phyloP scores from a whole-genome alignment of 2,329 filamentous ascomycete genomes.

The Stagonosporopsis tanaceti region DNA sequence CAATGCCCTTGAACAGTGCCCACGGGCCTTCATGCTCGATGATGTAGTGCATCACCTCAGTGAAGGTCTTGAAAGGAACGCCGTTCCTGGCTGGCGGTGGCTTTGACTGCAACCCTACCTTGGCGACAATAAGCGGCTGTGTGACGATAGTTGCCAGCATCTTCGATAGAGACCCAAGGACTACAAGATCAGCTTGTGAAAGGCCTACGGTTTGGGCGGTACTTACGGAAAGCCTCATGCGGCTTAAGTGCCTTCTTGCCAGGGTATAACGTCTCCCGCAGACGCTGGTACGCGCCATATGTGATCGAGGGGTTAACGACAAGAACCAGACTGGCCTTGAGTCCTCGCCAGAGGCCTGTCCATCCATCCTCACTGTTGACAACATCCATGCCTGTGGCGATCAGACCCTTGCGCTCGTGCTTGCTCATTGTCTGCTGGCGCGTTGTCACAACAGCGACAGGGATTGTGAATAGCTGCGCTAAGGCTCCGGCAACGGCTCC shows the following conservation, averaged over 20 bases:
- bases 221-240: conserved; percentile 90
- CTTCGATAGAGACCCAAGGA: conserved; percentile 93
- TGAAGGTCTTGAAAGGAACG: conserved; percentile 91
- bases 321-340: conserved; percentile 94
- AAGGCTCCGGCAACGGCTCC: conserved; percentile 89
- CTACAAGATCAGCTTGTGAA: conserved; percentile 53
- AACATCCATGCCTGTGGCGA: conserved; percentile 89
- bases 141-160: conserved; percentile 88
- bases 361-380: conserved; percentile 89
- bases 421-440: conserved; percentile 93
- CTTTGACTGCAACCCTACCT: conserved; percentile 93
- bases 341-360: conserved; percentile 87
- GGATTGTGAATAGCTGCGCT: conserved; percentile 95
- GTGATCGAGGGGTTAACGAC: conserved; percentile 98
- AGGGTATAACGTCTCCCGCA: conserved; percentile 80
- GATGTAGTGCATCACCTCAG: conserved; percentile 95
- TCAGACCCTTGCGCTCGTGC: conserved; percentile 81
- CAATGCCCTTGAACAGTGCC: conserved; percentile 96
- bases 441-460: conserved; percentile 93
- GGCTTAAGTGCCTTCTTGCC: conserved; percentile 78
- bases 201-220: not conserved
- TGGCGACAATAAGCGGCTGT: conserved; percentile 95
- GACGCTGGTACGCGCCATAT: conserved; percentile 92
- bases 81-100: conserved; percentile 84
- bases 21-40: conserved; percentile 82